Conservation (phyloP, 2,329 filamentous ascomycete genomes). For the Stachybotrys chlorohalonatus region DNA sequence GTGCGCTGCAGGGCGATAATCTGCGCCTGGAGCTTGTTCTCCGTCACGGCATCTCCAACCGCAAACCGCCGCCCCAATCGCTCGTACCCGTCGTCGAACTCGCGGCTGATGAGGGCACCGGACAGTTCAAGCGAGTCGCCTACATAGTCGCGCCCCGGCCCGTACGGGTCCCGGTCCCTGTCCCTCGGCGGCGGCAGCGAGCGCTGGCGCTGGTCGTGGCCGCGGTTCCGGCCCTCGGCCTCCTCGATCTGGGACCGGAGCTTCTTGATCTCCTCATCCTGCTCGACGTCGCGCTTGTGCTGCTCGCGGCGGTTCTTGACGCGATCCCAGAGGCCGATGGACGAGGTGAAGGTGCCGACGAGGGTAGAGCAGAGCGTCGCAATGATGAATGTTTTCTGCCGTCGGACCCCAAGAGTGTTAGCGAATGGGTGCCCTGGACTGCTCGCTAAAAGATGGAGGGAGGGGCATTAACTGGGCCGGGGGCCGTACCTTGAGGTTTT, state of each 20-base stretch:
- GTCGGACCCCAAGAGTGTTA: background rate
- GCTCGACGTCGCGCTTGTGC: constrained; percentile 10
- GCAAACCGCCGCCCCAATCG: constrained; percentile 12
- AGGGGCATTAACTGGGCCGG: background rate
- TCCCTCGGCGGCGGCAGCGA: too few species aligned
- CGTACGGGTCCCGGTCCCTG: background rate
- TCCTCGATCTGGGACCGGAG: constrained; percentile 10
- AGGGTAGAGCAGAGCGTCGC: constrained; percentile 14
- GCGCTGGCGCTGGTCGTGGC: background rate
- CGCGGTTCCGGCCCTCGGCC: constrained; percentile 1
- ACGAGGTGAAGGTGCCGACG: constrained; percentile 15
- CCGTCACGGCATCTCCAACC: constrained; percentile 13
- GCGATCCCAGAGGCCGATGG: constrained; percentile 15
- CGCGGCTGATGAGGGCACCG: constrained; percentile 13
- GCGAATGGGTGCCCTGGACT: background rate
- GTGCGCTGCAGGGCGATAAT: constrained; percentile 15
- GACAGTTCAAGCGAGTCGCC: constrained; percentile 11
- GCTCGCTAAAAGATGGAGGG: background rate
- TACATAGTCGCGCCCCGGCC: constrained; percentile 8
- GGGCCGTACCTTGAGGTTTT: constrained; percentile 11
- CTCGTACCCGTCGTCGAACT: constrained; percentile 13
- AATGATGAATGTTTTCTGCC: constrained; percentile 16
- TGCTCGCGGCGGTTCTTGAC: constrained; percentile 14
- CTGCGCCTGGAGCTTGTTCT: constrained; percentile 14
- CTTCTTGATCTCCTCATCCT: constrained; percentile 15